Evolutionary conservation across 2,329 filamentous ascomycete genomes (phyloP).

Genomic region (Paraconiothyrium brasiliense): DNA sequence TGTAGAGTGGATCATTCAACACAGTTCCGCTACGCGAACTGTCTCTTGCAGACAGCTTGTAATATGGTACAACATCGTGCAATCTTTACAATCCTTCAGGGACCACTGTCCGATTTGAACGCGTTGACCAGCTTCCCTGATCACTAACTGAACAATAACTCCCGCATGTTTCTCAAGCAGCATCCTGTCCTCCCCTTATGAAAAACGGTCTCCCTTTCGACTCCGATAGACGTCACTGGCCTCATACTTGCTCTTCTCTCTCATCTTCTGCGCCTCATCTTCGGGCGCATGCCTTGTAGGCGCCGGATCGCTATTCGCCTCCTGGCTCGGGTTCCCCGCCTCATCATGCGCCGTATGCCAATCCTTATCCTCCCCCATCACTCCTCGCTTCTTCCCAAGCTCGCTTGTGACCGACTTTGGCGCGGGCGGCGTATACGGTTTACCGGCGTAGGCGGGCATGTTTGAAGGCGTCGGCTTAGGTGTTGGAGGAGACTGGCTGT

Average conservation of each 20-base stretch:
- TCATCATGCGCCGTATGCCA: slow-evolving; percentile 24
- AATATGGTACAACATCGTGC: slow-evolving; percentile 23
- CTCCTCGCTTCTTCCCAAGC: slow-evolving; percentile 21
- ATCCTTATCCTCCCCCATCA: slow-evolving; percentile 21
- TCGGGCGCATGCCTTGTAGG: slow-evolving; percentile 82
- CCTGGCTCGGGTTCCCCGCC: slow-evolving; percentile 70
- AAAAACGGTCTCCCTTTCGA: slow-evolving; percentile 86
- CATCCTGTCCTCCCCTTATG: slow-evolving; percentile 27
- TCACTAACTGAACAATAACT: neutral
- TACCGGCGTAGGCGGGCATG: slow-evolving; percentile 9
- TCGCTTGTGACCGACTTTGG: slow-evolving; percentile 23
- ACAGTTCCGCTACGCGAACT: slow-evolving; percentile 3
- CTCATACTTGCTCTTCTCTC: slow-evolving; percentile 92
- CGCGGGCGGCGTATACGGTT: slow-evolving; percentile 20
- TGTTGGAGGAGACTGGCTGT: slow-evolving; percentile 21
- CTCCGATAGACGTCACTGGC: slow-evolving; percentile 77
- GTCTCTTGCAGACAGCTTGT: slow-evolving; percentile 6
- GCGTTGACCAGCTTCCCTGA: neutral
- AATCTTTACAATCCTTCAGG: slow-evolving; percentile 1
- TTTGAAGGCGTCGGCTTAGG: slow-evolving; percentile 22
- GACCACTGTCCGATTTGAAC: neutral
- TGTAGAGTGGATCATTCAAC: slow-evolving; percentile 21
- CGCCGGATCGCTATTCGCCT: slow-evolving; percentile 81
- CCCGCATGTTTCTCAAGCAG: neutral
- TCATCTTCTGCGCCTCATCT: slow-evolving; percentile 71